Conservation (phyloP, 768 basidiomycete genomes). For the Pisolithus microcarpus region DNA sequence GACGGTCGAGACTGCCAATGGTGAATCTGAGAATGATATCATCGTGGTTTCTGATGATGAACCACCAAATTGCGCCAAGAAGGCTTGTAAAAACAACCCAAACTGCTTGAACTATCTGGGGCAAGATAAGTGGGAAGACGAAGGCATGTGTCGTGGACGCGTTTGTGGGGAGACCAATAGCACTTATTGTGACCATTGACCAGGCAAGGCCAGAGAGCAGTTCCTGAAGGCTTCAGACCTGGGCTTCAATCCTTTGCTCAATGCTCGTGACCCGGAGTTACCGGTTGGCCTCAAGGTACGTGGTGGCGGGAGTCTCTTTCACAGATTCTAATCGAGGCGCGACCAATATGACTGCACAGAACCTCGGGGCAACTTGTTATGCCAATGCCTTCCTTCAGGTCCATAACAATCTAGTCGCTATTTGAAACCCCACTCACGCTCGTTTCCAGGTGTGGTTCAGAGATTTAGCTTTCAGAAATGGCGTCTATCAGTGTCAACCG, state of each 20-base stretch:
- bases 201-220: constrained; percentile 43
- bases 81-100: constrained; percentile 67
- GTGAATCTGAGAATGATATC: constrained; percentile 52
- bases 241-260: constrained; percentile 47
- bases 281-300: constrained; percentile 76
- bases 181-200: constrained; percentile 10
- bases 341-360: constrained; percentile 57
- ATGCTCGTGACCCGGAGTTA: constrained; percentile 42
- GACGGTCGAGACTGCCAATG: constrained; percentile 18
- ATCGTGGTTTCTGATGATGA: constrained; percentile 71
- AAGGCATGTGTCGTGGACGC: constrained; percentile 39
- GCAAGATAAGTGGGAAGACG: constrained; percentile 72
- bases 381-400: constrained; percentile 94
- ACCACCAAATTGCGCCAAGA: constrained; percentile 46
- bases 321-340: constrained; percentile 1
- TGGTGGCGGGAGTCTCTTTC: not conserved
- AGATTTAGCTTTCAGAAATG: constrained; percentile 71
- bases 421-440: constrained; percentile 3
- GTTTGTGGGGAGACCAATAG: constrained; percentile 2
- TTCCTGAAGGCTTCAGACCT: constrained; percentile 49
- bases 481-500: constrained; percentile 73
- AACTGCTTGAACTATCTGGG: constrained; percentile 86
- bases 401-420: constrained; percentile 7
- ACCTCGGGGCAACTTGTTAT: constrained; percentile 95
- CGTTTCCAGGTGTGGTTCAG: constrained; percentile 80